Evolutionary conservation across 164 flowering plant genomes (phyloP), one percentile per base, ranked within the genome.

Genomic region (Magnolia officinalis): DNA sequence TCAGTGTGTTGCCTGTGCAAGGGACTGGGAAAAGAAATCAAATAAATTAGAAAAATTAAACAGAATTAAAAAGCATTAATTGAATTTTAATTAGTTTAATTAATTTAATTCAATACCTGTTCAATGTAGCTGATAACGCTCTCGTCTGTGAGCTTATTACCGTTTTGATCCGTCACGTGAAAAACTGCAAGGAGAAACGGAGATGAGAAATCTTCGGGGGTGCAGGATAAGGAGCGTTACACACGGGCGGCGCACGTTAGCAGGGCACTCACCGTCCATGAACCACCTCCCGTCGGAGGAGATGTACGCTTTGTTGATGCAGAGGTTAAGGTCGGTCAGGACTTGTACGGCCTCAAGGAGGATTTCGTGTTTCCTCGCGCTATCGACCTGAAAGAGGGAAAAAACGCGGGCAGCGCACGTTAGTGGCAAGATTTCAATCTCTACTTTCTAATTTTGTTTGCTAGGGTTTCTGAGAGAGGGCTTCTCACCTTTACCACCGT

Each of bases 281-380:
- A 95, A 92, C 98, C 98, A 95, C 64, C 92, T 85, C 45, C 98
- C 97, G 85, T 95, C 98, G 72, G 95, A 93, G 63, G 94, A 90
- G 7, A 95, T 93, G 72, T 95, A 95, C 58, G 97, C 97, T 79
- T 95, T 95, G 4, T 85, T 87, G 20, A 95, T 82, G 67, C 83
- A 76, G 74, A 95, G 94, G 74, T 90, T 89, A 18, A 94, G 90
- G 87, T 94, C 98, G 26, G 95, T 87, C 52, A 94, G 92, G 69
- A 91, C 83, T 84, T 94, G 98, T 0, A 95, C 95, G 78, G 88
- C 94, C 81, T 95, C 95, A 16, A 95, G 87, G 63, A 94, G 92
- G 51, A 92, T 90, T 37, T 95, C 95, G 79, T 87, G 90, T 75
- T 86, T 86, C 76, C 88, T 92, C 72, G 91, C 96, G 85, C 98